These are phyloP conservation scores for Cryptosporidium canis DNA, from an alignment of 169 alveolate species.

Conservation along the genomic window DNA sequence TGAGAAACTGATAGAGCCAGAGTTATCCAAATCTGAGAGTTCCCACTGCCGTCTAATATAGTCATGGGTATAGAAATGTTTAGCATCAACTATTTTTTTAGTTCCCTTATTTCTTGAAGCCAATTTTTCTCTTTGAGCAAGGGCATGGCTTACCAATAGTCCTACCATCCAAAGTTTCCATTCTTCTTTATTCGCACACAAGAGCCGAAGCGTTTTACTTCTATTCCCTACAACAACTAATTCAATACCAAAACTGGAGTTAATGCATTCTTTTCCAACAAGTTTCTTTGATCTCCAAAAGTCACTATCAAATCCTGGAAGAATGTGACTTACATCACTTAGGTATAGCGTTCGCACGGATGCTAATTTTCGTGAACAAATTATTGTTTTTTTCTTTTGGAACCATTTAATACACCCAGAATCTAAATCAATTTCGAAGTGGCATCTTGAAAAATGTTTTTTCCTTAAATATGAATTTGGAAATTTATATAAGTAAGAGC, in stretches of 20 bases:
- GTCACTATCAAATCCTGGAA: conserved; percentile 74
- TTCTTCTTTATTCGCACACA: conserved; percentile 63
- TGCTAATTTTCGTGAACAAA: conserved; percentile 1
- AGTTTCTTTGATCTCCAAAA: conserved; percentile 55
- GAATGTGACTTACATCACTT: conserved; percentile 61
- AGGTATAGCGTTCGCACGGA: conserved; percentile 27
- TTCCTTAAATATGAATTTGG: conserved; percentile 3
- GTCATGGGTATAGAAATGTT: conserved; percentile 56
- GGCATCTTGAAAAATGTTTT: conserved; percentile 35
- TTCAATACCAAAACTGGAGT: conserved; percentile 60
- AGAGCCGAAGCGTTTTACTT: conserved; percentile 27
- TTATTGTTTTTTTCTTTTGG: not conserved
- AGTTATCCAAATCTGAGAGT: conserved; percentile 73
- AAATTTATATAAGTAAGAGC: conserved; percentile 42
- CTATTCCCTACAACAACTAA: conserved; percentile 28
- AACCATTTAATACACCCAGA: conserved; percentile 64
- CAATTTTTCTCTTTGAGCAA: conserved; percentile 42
- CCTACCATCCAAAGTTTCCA: conserved; percentile 73
- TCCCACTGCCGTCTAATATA: conserved; percentile 75
- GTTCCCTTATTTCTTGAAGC: conserved; percentile 31
- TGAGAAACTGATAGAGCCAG: conserved; percentile 36
- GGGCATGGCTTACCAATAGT: conserved; percentile 69
- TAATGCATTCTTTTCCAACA: not conserved
- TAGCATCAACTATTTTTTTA: conserved; percentile 28
- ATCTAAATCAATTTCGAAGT: conserved; percentile 54